Conservation (phyloP, 176 grass and related monocot genomes). For the Zea luxurians region DNA sequence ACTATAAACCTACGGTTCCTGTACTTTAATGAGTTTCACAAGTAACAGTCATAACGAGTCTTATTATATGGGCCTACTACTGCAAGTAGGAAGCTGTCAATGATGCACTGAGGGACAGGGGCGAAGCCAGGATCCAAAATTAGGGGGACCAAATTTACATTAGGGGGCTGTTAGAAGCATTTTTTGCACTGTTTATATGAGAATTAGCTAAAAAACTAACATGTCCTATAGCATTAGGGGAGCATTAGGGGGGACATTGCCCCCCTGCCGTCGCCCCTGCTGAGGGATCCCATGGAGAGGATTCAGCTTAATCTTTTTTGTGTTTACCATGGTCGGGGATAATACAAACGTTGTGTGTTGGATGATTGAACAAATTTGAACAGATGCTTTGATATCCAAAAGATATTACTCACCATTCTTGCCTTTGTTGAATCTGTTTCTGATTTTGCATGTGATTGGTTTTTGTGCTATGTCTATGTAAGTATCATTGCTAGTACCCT, state of each 20-base stretch:
- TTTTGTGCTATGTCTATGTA: neutral
- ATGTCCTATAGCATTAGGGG: no score
- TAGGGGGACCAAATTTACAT: no score
- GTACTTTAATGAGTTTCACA: neutral
- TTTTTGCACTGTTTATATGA: no score
- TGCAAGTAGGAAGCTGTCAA: neutral
- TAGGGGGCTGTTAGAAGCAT: no score
- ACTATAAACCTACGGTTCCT: slow-evolving; percentile 1
- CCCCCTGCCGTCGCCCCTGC: no score
- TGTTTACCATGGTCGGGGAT: slow-evolving; percentile 4
- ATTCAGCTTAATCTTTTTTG: neutral
- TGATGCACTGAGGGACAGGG: slow-evolving; percentile 6
- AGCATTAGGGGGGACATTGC: no score
- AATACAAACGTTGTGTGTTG: neutral
- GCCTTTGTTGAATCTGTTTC: neutral
- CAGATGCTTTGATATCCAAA: neutral
- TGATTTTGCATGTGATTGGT: neutral
- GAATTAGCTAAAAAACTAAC: no score
- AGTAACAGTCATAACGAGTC: neutral
- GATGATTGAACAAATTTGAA: neutral
- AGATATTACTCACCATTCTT: neutral
- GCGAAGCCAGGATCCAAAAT: no score
- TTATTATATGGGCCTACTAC: neutral
- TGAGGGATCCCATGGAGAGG: neutral
- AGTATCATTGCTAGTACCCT: neutral